A percentile compares a stretch with the other conserved stretches of the same genome.
phyloP scores from a whole-genome alignment of 192 early-diverging fungal species.

The Linnemannia hyalina region DNA sequence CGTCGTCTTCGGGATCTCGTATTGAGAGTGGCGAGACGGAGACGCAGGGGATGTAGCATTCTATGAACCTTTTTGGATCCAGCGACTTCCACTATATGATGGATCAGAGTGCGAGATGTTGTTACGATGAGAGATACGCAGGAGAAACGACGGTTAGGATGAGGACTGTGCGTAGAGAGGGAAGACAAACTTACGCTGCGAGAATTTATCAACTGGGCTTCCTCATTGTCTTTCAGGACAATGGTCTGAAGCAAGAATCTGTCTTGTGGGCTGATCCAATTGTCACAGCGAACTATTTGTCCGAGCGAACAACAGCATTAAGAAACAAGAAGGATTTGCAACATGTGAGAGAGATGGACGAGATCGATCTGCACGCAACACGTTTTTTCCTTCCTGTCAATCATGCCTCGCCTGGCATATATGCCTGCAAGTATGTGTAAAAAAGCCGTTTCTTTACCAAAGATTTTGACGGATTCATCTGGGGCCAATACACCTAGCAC shows the following conservation, averaged over 20 bases:
- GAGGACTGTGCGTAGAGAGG: no score
- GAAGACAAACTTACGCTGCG: constrained; percentile 3
- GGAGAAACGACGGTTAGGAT: not conserved
- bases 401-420: not conserved
- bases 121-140: not conserved
- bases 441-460: constrained; percentile 37
- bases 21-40: constrained; percentile 21
- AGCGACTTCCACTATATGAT: constrained; percentile 34
- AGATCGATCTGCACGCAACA: not conserved
- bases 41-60: constrained; percentile 27
- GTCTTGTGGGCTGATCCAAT: constrained; percentile 56
- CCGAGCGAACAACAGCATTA: not conserved
- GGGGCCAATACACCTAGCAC: constrained; percentile 54
- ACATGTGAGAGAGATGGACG: not conserved
- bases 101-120: not conserved
- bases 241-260: constrained; percentile 56
- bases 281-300: constrained; percentile 55
- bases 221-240: constrained; percentile 32
- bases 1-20: constrained; percentile 38
- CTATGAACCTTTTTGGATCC: constrained; percentile 23
- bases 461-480: constrained; percentile 48
- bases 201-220: constrained; percentile 21
- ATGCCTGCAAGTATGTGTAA: not conserved
- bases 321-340: not conserved
- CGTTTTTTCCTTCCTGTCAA: no score